These are phyloP conservation scores for Tolypocladium pustulatum DNA, from an alignment of 2,329 filamentous ascomycete species.

Conservation along the genomic window DNA sequence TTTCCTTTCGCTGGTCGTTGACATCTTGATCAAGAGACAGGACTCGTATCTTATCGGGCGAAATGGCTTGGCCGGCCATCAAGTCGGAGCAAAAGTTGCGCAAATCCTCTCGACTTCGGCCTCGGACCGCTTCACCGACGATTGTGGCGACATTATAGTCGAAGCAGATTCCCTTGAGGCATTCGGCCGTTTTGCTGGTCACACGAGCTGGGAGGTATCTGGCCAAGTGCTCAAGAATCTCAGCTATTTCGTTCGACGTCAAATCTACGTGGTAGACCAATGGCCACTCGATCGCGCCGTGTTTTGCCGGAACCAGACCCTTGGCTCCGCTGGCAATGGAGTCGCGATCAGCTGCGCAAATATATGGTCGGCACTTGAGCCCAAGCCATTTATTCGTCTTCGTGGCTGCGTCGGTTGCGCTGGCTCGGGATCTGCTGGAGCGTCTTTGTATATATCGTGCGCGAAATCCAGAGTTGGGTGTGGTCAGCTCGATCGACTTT, in stretches of 20 bases:
- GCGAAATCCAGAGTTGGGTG: not conserved
- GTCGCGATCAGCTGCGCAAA: slow-evolving; percentile 14
- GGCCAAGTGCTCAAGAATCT: slow-evolving; percentile 6
- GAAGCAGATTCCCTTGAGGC: slow-evolving; percentile 9
- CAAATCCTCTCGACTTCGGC: slow-evolving; percentile 16
- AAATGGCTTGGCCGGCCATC: slow-evolving; percentile 8
- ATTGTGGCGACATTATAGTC: slow-evolving; percentile 13
- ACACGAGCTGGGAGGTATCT: slow-evolving; percentile 5
- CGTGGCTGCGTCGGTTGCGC: not conserved
- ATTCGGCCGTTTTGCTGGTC: slow-evolving; percentile 6
- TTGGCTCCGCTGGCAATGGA: slow-evolving; percentile 14
- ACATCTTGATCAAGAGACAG: slow-evolving; percentile 14
- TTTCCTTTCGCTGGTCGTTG: slow-evolving; percentile 4
- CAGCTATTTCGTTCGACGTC: slow-evolving; percentile 22
- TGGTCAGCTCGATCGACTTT: no score
- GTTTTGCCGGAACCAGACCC: slow-evolving; percentile 1
- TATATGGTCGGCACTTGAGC: slow-evolving; percentile 13
- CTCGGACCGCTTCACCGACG: slow-evolving; percentile 10
- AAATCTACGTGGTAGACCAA: slow-evolving; percentile 36
- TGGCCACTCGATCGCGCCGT: slow-evolving; percentile 2
- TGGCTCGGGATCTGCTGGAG: not conserved
- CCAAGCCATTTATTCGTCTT: slow-evolving; percentile 4
- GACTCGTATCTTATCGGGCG: slow-evolving; percentile 7
- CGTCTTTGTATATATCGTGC: not conserved
- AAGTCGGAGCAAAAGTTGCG: slow-evolving; percentile 22